phyloP scores from a whole-genome alignment of 129 eudicot species.

The Pulicaria dysenterica region DNA sequence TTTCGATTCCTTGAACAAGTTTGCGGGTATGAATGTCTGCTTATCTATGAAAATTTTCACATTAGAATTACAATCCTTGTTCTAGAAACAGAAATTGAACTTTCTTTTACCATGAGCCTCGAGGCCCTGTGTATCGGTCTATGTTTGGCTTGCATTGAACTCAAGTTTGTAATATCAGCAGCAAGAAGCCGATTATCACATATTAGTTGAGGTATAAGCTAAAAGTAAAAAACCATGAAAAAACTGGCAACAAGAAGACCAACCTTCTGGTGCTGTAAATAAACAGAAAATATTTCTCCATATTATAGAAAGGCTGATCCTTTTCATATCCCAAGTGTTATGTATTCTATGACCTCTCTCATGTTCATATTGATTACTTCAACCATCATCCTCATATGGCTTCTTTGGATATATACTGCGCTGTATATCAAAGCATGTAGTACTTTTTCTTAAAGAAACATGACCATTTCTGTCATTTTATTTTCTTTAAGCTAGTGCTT shows the following conservation, averaged over 20 bases:
- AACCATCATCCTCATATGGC: background rate
- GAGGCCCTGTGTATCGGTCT: slow-evolving; percentile 8
- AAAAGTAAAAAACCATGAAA: background rate
- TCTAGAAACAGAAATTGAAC: background rate
- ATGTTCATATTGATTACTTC: background rate
- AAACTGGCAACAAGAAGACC: background rate
- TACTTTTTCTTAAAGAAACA: background rate
- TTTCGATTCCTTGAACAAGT: slow-evolving; percentile 13
- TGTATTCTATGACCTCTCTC: background rate
- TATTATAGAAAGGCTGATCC: background rate
- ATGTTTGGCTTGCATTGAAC: slow-evolving; percentile 26
- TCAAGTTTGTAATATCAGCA: slow-evolving; percentile 7
- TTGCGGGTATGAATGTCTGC: slow-evolving; percentile 4
- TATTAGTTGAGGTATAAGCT: slow-evolving; percentile 18
- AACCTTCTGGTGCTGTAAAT: background rate
- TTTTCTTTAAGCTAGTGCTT: slow-evolving; percentile 2
- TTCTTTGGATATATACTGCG: background rate
- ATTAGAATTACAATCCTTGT: background rate
- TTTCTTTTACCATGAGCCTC: background rate
- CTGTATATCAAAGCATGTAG: background rate
- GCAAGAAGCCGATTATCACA: slow-evolving; percentile 1
- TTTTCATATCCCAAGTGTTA: background rate
- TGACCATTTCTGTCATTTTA: slow-evolving; percentile 15
- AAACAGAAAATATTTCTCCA: background rate
- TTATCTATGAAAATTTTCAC: slow-evolving; percentile 1